phyloP scores from a whole-genome alignment of 2,329 filamentous ascomycete species.

The Ceratocystis harringtonii region DNA sequence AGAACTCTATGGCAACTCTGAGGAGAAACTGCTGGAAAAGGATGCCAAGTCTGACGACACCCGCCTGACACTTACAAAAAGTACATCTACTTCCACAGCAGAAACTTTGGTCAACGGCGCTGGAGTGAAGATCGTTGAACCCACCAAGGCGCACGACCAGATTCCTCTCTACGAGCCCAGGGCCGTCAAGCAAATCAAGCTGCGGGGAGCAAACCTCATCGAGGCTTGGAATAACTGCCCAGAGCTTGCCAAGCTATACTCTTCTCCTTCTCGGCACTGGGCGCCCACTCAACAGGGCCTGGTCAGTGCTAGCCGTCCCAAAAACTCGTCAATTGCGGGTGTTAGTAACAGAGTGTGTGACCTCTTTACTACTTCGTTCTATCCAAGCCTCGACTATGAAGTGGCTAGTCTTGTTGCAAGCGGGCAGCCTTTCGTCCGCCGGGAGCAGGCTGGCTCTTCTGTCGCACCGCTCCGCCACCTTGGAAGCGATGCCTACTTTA shows the following conservation, averaged over 20 bases:
- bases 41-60: neutral
- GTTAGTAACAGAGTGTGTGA: neutral
- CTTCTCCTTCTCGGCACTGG: neutral
- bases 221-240: neutral
- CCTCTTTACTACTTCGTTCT: neutral
- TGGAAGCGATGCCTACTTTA: neutral
- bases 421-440: neutral
- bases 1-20: neutral
- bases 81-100: neutral
- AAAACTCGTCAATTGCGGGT: neutral
- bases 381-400: neutral
- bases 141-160: neutral
- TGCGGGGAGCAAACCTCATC: neutral
- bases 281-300: neutral
- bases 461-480: neutral
- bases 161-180: neutral
- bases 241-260: neutral
- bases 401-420: neutral
- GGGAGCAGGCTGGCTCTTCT: neutral
- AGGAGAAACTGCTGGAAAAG: neutral
- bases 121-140: neutral
- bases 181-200: neutral
- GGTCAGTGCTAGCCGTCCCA: neutral
- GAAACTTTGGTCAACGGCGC: neutral
- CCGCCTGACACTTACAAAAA: neutral